These are phyloP conservation scores for Halophytophthora batemanensis DNA, from an alignment of 352 stramenopile genomes.

Conservation along the genomic window DNA sequence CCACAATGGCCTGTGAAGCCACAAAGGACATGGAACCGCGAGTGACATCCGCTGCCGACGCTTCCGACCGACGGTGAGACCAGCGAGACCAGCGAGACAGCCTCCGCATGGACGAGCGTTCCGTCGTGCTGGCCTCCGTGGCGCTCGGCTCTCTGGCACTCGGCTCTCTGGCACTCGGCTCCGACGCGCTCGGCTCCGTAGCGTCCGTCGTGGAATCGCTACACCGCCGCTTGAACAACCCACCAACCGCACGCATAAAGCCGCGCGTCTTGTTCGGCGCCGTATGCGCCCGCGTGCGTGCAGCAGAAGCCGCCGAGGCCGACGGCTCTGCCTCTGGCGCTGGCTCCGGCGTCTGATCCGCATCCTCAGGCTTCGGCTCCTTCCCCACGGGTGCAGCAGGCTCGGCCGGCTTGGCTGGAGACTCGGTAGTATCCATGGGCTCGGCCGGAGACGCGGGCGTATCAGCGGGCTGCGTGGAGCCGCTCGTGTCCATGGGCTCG, in stretches of 20 bases:
- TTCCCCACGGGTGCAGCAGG: too few relatives aligned
- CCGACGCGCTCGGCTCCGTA: constrained; percentile 19
- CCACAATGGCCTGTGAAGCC: constrained; percentile 7
- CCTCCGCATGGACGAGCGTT: constrained; percentile 22
- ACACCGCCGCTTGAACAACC: constrained; percentile 43
- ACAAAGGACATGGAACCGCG: background rate
- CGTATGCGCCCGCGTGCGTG: constrained; percentile 11
- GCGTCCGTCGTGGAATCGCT: constrained; percentile 19
- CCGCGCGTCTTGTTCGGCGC: constrained; percentile 30
- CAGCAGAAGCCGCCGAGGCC: constrained; percentile 3
- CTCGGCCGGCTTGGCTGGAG: too few relatives aligned
- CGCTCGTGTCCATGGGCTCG: too few relatives aligned
- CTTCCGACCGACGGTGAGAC: constrained; percentile 26
- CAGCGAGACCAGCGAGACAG: constrained; percentile 29
- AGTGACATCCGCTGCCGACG: constrained; percentile 11
- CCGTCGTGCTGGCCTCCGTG: too few relatives aligned
- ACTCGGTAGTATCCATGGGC: too few relatives aligned
- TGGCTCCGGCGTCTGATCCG: background rate
- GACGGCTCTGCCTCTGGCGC: constrained; percentile 4
- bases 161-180: constrained; percentile 1
- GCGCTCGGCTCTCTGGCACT: too few relatives aligned
- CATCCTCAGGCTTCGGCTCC: background rate
- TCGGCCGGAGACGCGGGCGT: too few relatives aligned
- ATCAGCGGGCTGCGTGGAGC: too few relatives aligned
- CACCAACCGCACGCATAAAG: constrained; percentile 47